Evolutionary conservation across 2,329 filamentous ascomycete genomes (phyloP), one percentile per base, ranked within the genome.

Genomic region (Lasiodiplodia citricola): DNA sequence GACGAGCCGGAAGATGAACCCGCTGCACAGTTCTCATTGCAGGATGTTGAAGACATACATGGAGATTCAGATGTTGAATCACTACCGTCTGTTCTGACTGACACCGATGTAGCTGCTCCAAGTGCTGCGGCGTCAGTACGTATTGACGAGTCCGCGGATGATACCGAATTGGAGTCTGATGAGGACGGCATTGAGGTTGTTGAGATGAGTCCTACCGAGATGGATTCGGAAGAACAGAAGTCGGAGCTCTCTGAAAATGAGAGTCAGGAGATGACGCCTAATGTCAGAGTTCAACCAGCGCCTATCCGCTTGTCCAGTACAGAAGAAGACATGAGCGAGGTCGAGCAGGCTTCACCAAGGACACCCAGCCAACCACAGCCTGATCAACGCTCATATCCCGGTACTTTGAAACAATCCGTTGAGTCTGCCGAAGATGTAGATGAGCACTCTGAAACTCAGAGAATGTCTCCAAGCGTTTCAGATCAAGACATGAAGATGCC

Each of bases 111-210:
- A 25, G 51, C 63, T 37, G 51, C 41, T 5, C 52, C 63, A n/a
- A 56, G 50, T 56, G 63, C 52, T n/a, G 63, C 51, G 10, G 63
- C 63, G 3, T 55, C 51, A 3, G 37, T 64, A 35, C 50, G 37
- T 38, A 35, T 55, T 7, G 56, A 55, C 4, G 66, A 63, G 11
- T 55, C 31, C 18, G 23, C 57, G 4, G 47, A 23, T 3, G 50
- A 68, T 28, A 44, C 56, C 3, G 66, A 68, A n/a, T 35, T 54
- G 11, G 55, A 68, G 16, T 56, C 66, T 10, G 57, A 55, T 21
- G 35, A 23, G 5, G 57, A 41, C 1, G 47, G 41, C 5, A n/a
- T 56, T 16, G 44, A 47, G 37, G 7, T 47, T 10, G 50, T 31
- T 35, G 66, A 68, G 47, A 21, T 55, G 21, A 68, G 41, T 6